Base-by-base conservation (phyloP, 441 rosid species). In the Eruca vesicaria region DNA sequence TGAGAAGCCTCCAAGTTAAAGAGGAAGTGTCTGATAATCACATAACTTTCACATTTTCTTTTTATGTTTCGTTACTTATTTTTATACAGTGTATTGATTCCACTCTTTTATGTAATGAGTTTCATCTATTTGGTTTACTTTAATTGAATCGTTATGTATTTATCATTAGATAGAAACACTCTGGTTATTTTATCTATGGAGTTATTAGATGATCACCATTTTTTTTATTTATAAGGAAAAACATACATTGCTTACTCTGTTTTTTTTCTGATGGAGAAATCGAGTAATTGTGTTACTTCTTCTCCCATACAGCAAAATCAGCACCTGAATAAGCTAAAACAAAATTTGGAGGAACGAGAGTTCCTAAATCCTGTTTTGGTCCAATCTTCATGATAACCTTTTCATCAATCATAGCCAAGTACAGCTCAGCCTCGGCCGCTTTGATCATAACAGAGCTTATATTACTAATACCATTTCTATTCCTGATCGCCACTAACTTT, bases 331-430 rank as follows among this genome's bases (percentile, higher is more conserved):
- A 58, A 76, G 86, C 86, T 65, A 88, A 72, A 78, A 64, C 74
- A 80, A 79, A 85, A 32, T 82, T 70, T 16, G 86, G 26, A 55
- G 93, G 91, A 61, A 89, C 84, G 6, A 89, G 89, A 48, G 72
- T 60, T 48, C 8, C 62, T 26, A 91, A 76, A 72, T 89, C 86
- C 74, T 9, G 50, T 82, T 72, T 89, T 20, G 91, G 82, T 20
- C 97, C 93, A 19, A 87, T 89, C 83, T 89, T 91, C 84, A 89
- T 79, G 1, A 88, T 82, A 32, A 91, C 65, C 65, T 83, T 86
- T 6, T 79, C 90, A 55, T 84, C 85, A 36, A 91, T 83, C 65
- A 57, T 26, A 26, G 62, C 62, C 62, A 57, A 14, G 62, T 57
- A 57, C 6, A 57, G 33, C 18, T 57, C 62, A 5, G 62, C 62